A percentile compares a stretch with the other conserved stretches of the same genome.
Evolutionary conservation across 1,284 basidiomycete species (phyloP).

Genomic region (Cutaneotrichosporon cavernicola): DNA sequence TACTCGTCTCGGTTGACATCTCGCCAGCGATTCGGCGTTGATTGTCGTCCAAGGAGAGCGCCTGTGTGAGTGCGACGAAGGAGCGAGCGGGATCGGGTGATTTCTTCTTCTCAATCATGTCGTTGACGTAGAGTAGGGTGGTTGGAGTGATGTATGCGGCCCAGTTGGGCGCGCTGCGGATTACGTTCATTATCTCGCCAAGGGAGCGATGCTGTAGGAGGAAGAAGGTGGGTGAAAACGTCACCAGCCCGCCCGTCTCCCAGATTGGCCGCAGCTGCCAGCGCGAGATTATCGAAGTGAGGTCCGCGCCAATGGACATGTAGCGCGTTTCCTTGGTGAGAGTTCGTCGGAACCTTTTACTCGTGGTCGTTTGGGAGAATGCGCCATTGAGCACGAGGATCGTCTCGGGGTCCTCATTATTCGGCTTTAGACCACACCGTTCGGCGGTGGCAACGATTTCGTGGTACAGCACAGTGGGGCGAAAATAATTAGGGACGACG

Average conservation of each 20-base stretch:
- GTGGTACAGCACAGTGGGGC: neutral
- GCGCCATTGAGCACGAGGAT: slow-evolving; percentile 24
- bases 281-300: slow-evolving; percentile 21
- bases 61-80: slow-evolving; percentile 25
- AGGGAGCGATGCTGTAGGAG: slow-evolving; percentile 32
- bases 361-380: slow-evolving; percentile 12
- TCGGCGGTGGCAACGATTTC: neutral
- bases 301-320: slow-evolving; percentile 27
- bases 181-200: slow-evolving; percentile 30
- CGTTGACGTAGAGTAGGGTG: slow-evolving; percentile 32
- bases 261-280: slow-evolving; percentile 30
- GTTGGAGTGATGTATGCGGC: slow-evolving; percentile 39
- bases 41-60: slow-evolving; percentile 33
- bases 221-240: slow-evolving; percentile 41
- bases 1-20: slow-evolving; percentile 12
- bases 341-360: slow-evolving; percentile 11
- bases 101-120: slow-evolving; percentile 17
- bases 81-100: slow-evolving; percentile 33
- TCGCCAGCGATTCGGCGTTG: slow-evolving; percentile 26
- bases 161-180: slow-evolving; percentile 31
- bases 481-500: neutral
- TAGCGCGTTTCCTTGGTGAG: slow-evolving; percentile 20
- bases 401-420: slow-evolving; percentile 6
- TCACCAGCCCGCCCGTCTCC: slow-evolving; percentile 38
- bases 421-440: neutral